phyloP scores from a whole-genome alignment of 2,329 filamentous ascomycete species.

The Nannizzia gypsea region DNA sequence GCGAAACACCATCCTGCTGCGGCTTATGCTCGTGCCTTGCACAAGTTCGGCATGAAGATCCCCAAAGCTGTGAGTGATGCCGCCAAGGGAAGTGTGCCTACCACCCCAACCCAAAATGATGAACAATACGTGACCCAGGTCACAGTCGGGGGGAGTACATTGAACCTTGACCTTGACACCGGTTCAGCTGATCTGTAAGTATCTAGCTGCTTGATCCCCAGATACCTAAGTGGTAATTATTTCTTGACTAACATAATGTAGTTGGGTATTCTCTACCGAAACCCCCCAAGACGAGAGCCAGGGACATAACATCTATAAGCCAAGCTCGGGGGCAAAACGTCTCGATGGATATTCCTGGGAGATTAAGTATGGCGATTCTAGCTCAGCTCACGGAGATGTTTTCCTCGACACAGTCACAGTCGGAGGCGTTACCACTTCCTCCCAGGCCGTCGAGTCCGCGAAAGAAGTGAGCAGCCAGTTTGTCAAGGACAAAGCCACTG shows the following conservation, averaged over 20 bases:
- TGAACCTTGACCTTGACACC: constrained; percentile 62
- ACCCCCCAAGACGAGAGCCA: constrained; percentile 30
- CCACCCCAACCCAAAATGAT: constrained; percentile 41
- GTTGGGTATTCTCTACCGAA: constrained; percentile 54
- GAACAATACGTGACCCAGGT: constrained; percentile 51
- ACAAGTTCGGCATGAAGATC: not conserved
- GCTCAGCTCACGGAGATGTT: constrained; percentile 51
- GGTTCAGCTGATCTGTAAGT: constrained; percentile 55
- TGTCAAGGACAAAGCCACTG: constrained; percentile 40
- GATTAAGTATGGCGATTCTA: constrained; percentile 55
- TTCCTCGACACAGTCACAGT: constrained; percentile 54
- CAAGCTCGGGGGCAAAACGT: constrained; percentile 36
- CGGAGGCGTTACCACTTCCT: constrained; percentile 46
- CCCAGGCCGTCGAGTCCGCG: constrained; percentile 56
- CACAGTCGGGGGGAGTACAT: constrained; percentile 48
- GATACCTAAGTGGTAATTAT: no score
- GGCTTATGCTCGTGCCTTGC: not conserved
- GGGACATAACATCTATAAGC: constrained; percentile 49
- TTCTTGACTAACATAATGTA: constrained; percentile 18
- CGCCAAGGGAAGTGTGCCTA: constrained; percentile 16
- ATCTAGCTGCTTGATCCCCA: not conserved
- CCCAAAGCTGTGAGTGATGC: not conserved
- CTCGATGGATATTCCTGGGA: constrained; percentile 44
- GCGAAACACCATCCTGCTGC: not conserved
- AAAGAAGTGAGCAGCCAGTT: constrained; percentile 46